Base-by-base conservation (phyloP, 495 filamentous ascomycete species). In the Aspergillus asperescens region DNA sequence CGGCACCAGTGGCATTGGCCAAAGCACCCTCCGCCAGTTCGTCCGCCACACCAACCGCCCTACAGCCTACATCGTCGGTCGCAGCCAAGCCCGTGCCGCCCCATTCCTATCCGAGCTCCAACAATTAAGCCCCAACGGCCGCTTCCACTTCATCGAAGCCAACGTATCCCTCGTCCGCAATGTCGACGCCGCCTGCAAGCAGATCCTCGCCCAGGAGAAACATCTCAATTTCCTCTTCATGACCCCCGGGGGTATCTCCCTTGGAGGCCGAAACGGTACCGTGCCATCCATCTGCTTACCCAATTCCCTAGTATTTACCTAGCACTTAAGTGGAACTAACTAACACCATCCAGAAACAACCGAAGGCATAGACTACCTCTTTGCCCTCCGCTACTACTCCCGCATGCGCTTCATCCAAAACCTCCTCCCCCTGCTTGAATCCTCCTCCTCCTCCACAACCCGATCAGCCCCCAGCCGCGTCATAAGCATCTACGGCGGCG, bases 401-500 rank as follows among this genome's bases (percentile, higher is more conserved):
- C 38, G 49, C 16, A 23, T 43, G 24, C 49, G 49, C 2, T 52
- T 43, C 18, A 35, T 44, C 4, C 15, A 15, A 8, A 52, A 52
- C 39, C 28, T 52, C 24, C 49, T 52, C 25, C 49, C 49, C 1
- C 38, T n/a, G 10, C 28, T 52, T 1, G 39, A 42, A 13, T 22
- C 27, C 8, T 22, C 38, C 9, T 5, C 2, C 23, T 37, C 53
- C n/a, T 0, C 63, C 71, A 0, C 38, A 65, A 5, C 29, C 53
- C 15, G 53, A 18, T 13, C 27, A 4, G 5, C 2, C 8, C 39
- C 39, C 3, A 32, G 15, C 43, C 43, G 43, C 43, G 48, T 51
- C 1, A 23, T 51, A n/a, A 20, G 15, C 16, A 18, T 51, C 38
- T 24, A 23, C 49, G 49, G 15, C 10, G 49, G 10, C 9, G 39